Conservation (phyloP, 2,329 filamentous ascomycete genomes). For the Pseudocercospora eumusae region DNA sequence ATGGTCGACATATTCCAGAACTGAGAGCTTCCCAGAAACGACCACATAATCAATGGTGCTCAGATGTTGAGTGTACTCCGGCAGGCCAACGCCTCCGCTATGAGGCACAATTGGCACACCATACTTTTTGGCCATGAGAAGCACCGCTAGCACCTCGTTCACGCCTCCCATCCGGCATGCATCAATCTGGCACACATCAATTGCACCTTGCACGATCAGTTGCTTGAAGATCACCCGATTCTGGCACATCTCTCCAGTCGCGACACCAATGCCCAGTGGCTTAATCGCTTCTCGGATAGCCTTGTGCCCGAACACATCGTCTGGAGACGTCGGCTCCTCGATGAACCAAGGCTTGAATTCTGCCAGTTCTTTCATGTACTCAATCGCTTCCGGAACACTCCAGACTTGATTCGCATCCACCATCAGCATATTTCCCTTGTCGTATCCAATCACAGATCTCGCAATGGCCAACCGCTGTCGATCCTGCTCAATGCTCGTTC, state of each 20-base stretch:
- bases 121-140: slow-evolving; percentile 80
- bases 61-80: slow-evolving; percentile 91
- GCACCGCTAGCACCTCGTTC: slow-evolving; percentile 87
- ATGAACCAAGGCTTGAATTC: slow-evolving; percentile 85
- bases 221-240: slow-evolving; percentile 95
- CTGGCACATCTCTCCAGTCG: slow-evolving; percentile 93
- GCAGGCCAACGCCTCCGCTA: slow-evolving; percentile 83
- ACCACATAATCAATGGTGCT: slow-evolving; percentile 91
- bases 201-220: slow-evolving; percentile 73
- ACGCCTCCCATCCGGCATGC: slow-evolving; percentile 87
- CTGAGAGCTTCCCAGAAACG: slow-evolving; percentile 71
- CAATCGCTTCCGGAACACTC: slow-evolving; percentile 85
- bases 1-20: slow-evolving; percentile 91
- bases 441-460: slow-evolving; percentile 77
- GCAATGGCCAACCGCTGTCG: slow-evolving; percentile 70
- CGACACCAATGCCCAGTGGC: slow-evolving; percentile 75
- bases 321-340: slow-evolving; percentile 87
- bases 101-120: slow-evolving; percentile 83
- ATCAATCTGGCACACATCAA: slow-evolving; percentile 87
- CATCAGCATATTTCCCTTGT: slow-evolving; percentile 83
- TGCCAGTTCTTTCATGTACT: slow-evolving; percentile 78
- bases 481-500: slow-evolving; percentile 71
- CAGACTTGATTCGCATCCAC: slow-evolving; percentile 90
- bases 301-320: slow-evolving; percentile 86
- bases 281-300: slow-evolving; percentile 77